phyloP scores from a whole-genome alignment of 768 basidiomycete genomes.

The Russula virescens region DNA sequence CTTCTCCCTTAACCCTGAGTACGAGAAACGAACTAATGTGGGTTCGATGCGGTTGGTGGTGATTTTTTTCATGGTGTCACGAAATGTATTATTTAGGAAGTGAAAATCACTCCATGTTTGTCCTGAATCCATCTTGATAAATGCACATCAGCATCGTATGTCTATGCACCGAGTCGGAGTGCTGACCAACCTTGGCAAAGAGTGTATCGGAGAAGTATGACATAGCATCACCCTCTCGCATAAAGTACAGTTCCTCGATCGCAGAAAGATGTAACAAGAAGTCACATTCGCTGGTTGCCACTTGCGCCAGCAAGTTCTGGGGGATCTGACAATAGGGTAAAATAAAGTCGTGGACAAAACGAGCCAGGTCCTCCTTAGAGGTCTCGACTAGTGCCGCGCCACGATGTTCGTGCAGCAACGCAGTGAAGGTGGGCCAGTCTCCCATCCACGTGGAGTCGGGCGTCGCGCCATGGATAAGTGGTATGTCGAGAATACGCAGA shows the following conservation, averaged over 20 bases:
- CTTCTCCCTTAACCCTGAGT: constrained; percentile 46
- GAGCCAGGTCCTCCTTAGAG: constrained; percentile 57
- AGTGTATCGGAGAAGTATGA: constrained; percentile 67
- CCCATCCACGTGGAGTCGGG: constrained; percentile 6
- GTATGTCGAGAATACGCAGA: constrained; percentile 50
- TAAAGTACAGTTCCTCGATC: constrained; percentile 67
- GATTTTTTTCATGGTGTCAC: constrained; percentile 54
- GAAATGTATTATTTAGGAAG: constrained; percentile 73
- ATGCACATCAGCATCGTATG: neutral
- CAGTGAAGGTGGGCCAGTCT: constrained; percentile 18
- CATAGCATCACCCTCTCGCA: constrained; percentile 73
- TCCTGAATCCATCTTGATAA: constrained; percentile 61
- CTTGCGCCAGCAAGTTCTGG: constrained; percentile 47
- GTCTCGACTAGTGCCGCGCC: constrained; percentile 36
- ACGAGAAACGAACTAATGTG: constrained; percentile 66
- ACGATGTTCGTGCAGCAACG: constrained; percentile 6
- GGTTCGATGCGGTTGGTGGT: constrained; percentile 54
- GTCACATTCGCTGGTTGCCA: constrained; percentile 61
- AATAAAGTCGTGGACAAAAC: constrained; percentile 57
- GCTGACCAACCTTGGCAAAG: constrained; percentile 56
- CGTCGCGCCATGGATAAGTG: neutral
- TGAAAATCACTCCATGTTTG: constrained; percentile 77
- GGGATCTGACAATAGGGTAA: constrained; percentile 49
- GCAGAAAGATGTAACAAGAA: constrained; percentile 55
- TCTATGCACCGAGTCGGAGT: neutral